These are phyloP conservation scores for Ganoderma leucocontextum DNA, from an alignment of 1,284 basidiomycete species.

Conservation along the genomic window DNA sequence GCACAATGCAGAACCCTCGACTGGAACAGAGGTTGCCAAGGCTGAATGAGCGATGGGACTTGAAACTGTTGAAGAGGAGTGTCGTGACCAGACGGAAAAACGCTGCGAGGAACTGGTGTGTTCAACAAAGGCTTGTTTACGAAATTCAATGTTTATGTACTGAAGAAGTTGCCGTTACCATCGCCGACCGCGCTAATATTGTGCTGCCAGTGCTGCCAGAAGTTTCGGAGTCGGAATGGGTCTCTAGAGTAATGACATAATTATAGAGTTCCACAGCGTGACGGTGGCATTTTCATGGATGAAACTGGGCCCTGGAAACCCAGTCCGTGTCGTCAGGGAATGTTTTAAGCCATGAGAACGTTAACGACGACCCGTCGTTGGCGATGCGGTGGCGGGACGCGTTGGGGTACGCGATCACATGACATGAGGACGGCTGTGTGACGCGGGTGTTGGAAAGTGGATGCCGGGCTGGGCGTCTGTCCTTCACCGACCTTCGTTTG, in stretches of 20 bases:
- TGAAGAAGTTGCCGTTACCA: background rate
- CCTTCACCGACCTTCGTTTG: constrained; percentile 8
- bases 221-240: too few relatives aligned
- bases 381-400: background rate
- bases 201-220: too few relatives aligned
- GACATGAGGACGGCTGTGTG: background rate
- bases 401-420: constrained; percentile 17
- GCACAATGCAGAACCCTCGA: constrained; percentile 17
- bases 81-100: background rate
- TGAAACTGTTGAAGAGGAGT: background rate
- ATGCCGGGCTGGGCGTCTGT: constrained; percentile 13
- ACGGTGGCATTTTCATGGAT: too few relatives aligned
- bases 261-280: too few relatives aligned
- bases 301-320: too few relatives aligned
- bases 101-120: background rate
- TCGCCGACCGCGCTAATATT: too few relatives aligned
- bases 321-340: too few relatives aligned
- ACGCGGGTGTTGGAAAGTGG: constrained; percentile 19
- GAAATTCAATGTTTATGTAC: background rate
- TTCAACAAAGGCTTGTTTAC: background rate
- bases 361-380: too few relatives aligned
- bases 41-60: background rate
- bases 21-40: background rate
- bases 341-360: background rate
- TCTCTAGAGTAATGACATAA: too few relatives aligned